Conservation (phyloP, 2,329 filamentous ascomycete genomes). For the Lojkania enalia region DNA sequence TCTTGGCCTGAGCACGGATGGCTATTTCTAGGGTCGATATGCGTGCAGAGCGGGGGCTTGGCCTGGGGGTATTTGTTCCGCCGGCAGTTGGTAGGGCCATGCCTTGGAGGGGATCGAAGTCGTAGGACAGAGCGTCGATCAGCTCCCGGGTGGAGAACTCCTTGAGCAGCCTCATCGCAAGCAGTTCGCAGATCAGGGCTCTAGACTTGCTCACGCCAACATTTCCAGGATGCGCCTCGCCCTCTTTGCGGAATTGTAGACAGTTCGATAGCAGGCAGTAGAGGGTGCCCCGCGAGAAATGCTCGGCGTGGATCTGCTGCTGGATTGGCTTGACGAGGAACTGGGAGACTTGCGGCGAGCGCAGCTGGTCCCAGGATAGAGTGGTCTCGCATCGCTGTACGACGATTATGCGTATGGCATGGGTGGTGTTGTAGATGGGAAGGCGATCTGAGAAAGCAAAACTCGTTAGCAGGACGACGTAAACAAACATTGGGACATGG, state of each 20-base stretch:
- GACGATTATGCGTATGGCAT: constrained; percentile 84
- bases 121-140: constrained; percentile 92
- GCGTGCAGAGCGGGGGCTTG: constrained; percentile 62
- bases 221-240: constrained; percentile 78
- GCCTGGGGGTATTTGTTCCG: constrained; percentile 30
- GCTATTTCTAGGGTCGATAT: constrained; percentile 92
- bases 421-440: constrained; percentile 87
- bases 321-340: constrained; percentile 96
- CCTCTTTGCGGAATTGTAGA: constrained; percentile 89
- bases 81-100: constrained; percentile 57
- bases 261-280: constrained; percentile 94
- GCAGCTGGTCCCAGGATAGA: constrained; percentile 89
- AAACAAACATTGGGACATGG: constrained; percentile 24
- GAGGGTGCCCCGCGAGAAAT: constrained; percentile 83
- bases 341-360: constrained; percentile 93
- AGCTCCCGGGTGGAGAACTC: constrained; percentile 88
- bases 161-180: constrained; percentile 86
- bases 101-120: constrained; percentile 90
- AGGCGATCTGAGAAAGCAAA: constrained; percentile 65
- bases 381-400: constrained; percentile 87
- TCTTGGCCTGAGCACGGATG: constrained; percentile 89
- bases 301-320: constrained; percentile 78
- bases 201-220: constrained; percentile 82
- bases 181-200: constrained; percentile 84
- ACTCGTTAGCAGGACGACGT: constrained; percentile 28